phyloP scores from a whole-genome alignment of 2,329 filamentous ascomycete species.

The Westerdykella sp. region DNA sequence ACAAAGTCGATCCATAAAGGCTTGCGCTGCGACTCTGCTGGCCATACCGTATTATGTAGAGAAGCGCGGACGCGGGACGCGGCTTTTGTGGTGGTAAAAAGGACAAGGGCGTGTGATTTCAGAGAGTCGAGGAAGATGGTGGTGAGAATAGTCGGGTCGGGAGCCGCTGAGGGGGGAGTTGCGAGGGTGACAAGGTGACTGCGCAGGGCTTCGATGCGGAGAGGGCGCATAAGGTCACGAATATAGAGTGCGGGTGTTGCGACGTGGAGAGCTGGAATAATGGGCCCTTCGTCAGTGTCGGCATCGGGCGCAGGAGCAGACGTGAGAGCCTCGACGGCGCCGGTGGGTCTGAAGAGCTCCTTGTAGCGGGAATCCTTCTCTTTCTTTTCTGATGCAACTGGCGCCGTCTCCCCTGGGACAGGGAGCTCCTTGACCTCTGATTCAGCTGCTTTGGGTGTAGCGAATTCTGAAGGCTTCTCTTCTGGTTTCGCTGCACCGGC shows the following conservation, averaged over 20 bases:
- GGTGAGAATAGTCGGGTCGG: constrained; percentile 52
- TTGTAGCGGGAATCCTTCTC: constrained; percentile 32
- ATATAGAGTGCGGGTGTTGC: constrained; percentile 63
- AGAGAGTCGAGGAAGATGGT: constrained; percentile 77
- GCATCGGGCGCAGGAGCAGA: constrained; percentile 10
- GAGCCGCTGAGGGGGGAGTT: constrained; percentile 47
- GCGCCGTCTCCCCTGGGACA: constrained; percentile 3
- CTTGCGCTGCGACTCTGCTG: constrained; percentile 71
- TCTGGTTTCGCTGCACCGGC: constrained; percentile 1
- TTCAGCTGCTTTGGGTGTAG: constrained; percentile 1
- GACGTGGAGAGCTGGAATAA: constrained; percentile 37
- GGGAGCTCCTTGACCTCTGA: neutral
- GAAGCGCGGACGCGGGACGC: constrained; percentile 70
- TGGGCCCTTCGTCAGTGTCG: constrained; percentile 25
- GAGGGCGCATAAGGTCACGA: constrained; percentile 79
- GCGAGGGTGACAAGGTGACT: constrained; percentile 66
- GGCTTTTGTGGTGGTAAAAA: constrained; percentile 61
- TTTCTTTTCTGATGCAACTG: constrained; percentile 8
- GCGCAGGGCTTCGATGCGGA: constrained; percentile 62
- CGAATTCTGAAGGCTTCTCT: neutral
- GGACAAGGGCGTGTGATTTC: constrained; percentile 78
- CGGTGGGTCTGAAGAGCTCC: constrained; percentile 22
- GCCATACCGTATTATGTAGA: constrained; percentile 75
- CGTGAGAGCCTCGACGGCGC: neutral
- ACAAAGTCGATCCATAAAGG: constrained; percentile 85